Evolutionary conservation across 305 asterid species (phyloP).

Genomic region (Coffea humblotiana): DNA sequence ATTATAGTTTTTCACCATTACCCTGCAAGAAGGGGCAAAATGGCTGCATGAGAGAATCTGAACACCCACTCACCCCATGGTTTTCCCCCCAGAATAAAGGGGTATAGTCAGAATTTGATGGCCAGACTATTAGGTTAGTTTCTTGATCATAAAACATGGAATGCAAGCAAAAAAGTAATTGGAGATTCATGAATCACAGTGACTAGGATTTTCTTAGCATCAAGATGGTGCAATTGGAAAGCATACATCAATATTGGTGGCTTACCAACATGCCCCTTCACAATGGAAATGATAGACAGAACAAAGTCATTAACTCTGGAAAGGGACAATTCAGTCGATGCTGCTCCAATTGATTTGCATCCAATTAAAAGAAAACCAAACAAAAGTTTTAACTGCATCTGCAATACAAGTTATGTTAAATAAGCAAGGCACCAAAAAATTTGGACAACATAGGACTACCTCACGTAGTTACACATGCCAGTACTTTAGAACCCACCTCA

Average conservation of each 20-base stretch:
- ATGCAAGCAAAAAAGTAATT: neutral
- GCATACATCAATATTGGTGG: constrained; percentile 8
- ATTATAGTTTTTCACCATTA: no score
- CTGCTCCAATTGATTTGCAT: constrained; percentile 78
- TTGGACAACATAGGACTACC: neutral
- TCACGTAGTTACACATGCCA: neutral
- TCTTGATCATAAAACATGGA: neutral
- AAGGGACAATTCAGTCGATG: constrained; percentile 66
- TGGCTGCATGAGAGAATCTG: no score
- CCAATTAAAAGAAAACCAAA: constrained; percentile 74
- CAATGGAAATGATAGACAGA: constrained; percentile 53
- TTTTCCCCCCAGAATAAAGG: no score
- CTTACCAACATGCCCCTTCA: constrained; percentile 62
- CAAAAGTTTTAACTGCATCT: constrained; percentile 68
- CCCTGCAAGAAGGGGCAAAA: no score
- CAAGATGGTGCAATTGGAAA: neutral
- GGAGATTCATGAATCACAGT: neutral
- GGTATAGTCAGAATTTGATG: neutral
- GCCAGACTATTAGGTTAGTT: neutral
- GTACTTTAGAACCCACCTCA: constrained; percentile 47
- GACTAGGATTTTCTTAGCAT: neutral
- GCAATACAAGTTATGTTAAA: constrained; percentile 28
- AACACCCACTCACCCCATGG: no score
- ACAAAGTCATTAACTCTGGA: constrained; percentile 57
- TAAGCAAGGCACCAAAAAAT: neutral